phyloP scores from a whole-genome alignment of 192 early-diverging fungal genomes.

The Backusella tarrabulga region DNA sequence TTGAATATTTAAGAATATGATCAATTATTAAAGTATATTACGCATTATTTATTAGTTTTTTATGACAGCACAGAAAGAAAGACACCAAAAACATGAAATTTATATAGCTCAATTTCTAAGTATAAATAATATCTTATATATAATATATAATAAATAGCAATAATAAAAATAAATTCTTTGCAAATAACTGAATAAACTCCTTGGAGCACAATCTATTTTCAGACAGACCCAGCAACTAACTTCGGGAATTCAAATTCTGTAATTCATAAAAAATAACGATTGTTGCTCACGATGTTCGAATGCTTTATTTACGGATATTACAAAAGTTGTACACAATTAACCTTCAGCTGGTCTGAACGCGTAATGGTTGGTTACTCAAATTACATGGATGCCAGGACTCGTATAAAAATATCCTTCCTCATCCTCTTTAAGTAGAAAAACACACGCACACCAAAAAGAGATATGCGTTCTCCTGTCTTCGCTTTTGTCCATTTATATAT shows the following conservation, averaged over 20 bases:
- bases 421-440: not conserved
- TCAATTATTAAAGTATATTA: not conserved
- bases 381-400: not conserved
- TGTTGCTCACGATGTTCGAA: not conserved
- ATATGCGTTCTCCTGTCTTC: not conserved
- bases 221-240: not conserved
- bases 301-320: not conserved
- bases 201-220: conserved; percentile 4
- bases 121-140: not conserved
- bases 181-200: not conserved
- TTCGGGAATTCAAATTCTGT: not conserved
- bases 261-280: not conserved
- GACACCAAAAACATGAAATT: not conserved
- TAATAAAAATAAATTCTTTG: not conserved
- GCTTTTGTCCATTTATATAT: not conserved
- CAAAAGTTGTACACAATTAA: not conserved
- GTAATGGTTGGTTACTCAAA: not conserved
- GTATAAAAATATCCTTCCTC: not conserved
- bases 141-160: not conserved
- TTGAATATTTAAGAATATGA: not conserved
- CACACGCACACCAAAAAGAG: not conserved
- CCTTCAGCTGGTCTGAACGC: not conserved
- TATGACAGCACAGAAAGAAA: not conserved
- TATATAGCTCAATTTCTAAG: not conserved
- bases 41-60: not conserved